Evolutionary conservation across 192 early-diverging fungal species (phyloP), one percentile per base, ranked within the genome.

Genomic region (Backusella westeae): DNA sequence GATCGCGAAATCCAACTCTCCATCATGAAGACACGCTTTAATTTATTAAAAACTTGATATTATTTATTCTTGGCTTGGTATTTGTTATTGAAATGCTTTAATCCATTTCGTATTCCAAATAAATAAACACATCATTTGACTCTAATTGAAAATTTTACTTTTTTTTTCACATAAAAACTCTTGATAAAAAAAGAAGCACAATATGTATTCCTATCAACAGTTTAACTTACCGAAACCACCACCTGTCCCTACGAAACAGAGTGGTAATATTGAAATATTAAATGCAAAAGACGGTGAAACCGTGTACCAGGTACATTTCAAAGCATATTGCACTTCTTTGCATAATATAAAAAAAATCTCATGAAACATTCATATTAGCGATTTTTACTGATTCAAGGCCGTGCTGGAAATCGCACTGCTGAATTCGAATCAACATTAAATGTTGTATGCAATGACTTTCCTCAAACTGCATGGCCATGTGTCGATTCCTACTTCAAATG

Each of bases 401-500:
- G 79, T 42, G 82, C 82, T 14, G 82, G 82, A n/a, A 52, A 66
- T 12, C 73, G 26, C 14, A 59, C 73, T 34, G 6, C 14, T 5
- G 36, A 36, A 0, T 79, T 73, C 56, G 67, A 83, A 14, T 72
- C 71, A 36, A 81, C 75, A n/a, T 73, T 83, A 10, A 71, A 39
- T 12, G 82, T 83, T 21, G 23, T 67, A n/a, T 76, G 69, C 44
- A 71, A 77, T 69, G 69, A 38, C 10, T 91, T 88, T 39, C 90
- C 90, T 19, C 75, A 84, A 19, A 78, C 84, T 7, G 73, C 66
- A 3, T 91, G 88, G 74, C 89, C 87, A 0, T 83, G 84, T 32
- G 80, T 87, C 7, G 82, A 89, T 59, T 87, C 86, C 12, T 84
- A 86, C 77, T 91, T 90, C 69, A 91, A 91, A 78, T 81, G 80